Evolutionary conservation across 2,329 filamentous ascomycete genomes (phyloP).

Genomic region (Metarhizium guizhouense): DNA sequence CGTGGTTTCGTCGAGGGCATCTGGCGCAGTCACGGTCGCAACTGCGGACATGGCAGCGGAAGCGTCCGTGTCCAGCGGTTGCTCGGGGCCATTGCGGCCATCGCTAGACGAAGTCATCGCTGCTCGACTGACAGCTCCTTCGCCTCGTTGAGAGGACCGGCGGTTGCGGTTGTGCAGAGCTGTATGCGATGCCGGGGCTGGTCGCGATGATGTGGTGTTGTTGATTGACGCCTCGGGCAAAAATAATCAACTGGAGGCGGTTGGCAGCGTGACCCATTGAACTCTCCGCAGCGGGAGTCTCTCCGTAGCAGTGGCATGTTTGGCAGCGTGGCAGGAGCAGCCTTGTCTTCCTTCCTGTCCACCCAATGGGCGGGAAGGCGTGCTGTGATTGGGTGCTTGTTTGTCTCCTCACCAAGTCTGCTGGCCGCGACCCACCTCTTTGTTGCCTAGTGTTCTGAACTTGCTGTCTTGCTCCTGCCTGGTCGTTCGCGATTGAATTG

Average conservation of each 20-base stretch:
- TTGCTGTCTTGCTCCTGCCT: background rate
- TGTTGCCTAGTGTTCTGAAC: background rate
- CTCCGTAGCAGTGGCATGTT: background rate
- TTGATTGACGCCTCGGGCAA: constrained; percentile 12
- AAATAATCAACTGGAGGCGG: constrained; percentile 8
- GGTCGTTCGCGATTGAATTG: background rate
- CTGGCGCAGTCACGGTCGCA: background rate
- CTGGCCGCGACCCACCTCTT: background rate
- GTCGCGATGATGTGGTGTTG: constrained; percentile 2
- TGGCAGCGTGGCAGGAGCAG: too few relatives aligned
- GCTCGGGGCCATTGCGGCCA: constrained; percentile 23
- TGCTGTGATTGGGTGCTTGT: constrained; percentile 13
- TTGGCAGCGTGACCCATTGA: background rate
- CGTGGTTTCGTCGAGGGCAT: background rate
- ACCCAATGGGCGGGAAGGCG: constrained; percentile 9
- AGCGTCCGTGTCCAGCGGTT: background rate
- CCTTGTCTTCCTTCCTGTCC: too few relatives aligned
- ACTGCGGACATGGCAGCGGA: constrained; percentile 5
- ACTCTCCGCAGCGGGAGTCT: background rate
- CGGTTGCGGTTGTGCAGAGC: background rate
- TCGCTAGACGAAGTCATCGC: constrained; percentile 53
- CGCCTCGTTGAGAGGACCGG: constrained; percentile 26
- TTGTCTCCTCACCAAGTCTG: constrained; percentile 5
- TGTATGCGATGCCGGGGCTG: constrained; percentile 2
- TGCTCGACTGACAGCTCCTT: constrained; percentile 47